Evolutionary conservation across 768 basidiomycete genomes (phyloP).

Genomic region (Plicaturopsis crispa): DNA sequence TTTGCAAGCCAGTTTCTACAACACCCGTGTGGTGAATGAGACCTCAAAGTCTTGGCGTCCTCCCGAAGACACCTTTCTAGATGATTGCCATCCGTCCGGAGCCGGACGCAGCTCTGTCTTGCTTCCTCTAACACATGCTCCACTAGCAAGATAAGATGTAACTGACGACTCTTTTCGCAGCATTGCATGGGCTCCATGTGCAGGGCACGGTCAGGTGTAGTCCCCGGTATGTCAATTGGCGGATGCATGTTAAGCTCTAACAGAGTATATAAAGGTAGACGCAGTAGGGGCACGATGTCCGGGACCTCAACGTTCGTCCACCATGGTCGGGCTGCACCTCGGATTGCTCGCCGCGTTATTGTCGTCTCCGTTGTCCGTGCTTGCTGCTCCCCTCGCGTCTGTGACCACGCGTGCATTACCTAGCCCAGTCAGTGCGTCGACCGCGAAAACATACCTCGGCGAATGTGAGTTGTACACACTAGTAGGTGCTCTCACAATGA

Average conservation of each 20-base stretch:
- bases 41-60: no score
- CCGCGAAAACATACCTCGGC: conserved; percentile 27
- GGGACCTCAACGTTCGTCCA: conserved; percentile 10
- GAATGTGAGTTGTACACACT: conserved; percentile 14
- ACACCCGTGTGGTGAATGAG: background rate
- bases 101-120: no score
- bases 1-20: background rate
- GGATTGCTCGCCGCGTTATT: conserved; percentile 6
- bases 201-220: no score
- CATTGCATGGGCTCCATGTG: no score
- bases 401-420: conserved; percentile 18
- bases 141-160: no score
- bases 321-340: conserved; percentile 9
- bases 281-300: conserved; percentile 8
- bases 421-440: conserved; percentile 22
- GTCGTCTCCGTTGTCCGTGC: background rate
- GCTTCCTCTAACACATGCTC: no score
- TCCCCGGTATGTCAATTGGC: conserved; percentile 1
- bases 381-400: conserved; percentile 2
- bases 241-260: conserved; percentile 1
- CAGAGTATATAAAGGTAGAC: conserved; percentile 4
- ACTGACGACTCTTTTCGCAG: no score
- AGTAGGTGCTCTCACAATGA: background rate
- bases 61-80: no score
- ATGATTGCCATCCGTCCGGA: no score